Percentiles rank a stretch among this genome's conserved stretches.
Conservation (phyloP, 306 rosid species). For the Quercus alba region DNA sequence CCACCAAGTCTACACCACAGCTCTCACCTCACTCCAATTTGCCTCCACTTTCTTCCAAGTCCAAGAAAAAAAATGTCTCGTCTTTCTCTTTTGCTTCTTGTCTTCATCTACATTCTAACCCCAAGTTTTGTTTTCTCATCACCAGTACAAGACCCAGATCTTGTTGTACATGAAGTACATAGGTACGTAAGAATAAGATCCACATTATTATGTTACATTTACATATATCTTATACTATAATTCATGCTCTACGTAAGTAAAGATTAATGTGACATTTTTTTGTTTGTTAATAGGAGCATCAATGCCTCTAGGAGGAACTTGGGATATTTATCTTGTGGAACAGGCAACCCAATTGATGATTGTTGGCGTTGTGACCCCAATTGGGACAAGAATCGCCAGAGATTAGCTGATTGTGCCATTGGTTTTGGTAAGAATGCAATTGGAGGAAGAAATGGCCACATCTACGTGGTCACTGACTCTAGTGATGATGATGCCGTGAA, state of each 20-base stretch:
- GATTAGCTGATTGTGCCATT: slow-evolving; percentile 80
- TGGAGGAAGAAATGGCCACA: slow-evolving; percentile 66
- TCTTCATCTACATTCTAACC: slow-evolving; percentile 28
- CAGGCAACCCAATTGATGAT: slow-evolving; percentile 87
- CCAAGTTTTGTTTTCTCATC: slow-evolving; percentile 35
- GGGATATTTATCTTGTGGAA: slow-evolving; percentile 68
- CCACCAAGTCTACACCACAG: neutral
- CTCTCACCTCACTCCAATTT: neutral
- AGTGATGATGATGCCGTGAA: slow-evolving; percentile 66
- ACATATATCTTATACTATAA: neutral
- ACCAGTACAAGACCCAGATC: slow-evolving; percentile 52
- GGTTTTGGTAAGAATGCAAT: slow-evolving; percentile 86
- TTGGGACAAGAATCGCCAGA: slow-evolving; percentile 71
- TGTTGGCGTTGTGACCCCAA: slow-evolving; percentile 83
- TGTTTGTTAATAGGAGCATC: slow-evolving; percentile 47
- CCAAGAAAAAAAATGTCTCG: slow-evolving; percentile 33
- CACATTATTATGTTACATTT: neutral
- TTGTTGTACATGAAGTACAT: slow-evolving; percentile 68
- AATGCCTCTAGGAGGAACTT: slow-evolving; percentile 72
- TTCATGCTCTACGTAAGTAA: neutral
- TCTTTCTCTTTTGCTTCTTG: slow-evolving; percentile 24
- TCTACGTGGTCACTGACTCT: slow-evolving; percentile 60
- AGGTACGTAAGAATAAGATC: slow-evolving; percentile 33
- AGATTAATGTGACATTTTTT: slow-evolving; percentile 4
- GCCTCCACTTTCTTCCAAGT: neutral